Base-by-base conservation (phyloP, 768 basidiomycete genomes). In the Russula brevipes region DNA sequence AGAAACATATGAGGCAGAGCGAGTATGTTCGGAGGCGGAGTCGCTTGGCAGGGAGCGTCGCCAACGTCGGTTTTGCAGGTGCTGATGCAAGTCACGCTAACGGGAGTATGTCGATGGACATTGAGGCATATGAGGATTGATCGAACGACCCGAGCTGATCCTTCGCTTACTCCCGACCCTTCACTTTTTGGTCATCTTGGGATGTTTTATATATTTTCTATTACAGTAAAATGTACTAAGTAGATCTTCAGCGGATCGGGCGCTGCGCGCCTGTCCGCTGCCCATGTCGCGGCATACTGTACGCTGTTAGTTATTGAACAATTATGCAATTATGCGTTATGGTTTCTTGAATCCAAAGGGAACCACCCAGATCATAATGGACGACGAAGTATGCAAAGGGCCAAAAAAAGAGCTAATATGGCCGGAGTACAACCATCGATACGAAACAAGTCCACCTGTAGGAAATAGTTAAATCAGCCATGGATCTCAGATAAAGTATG, bases 1-100 rank as follows among this genome's bases (percentile, higher is more conserved):
- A 86, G 81, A 89, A 84, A 74, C 76, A 83, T 64, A 83, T 81
- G 58, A 83, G 89, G 70, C 87, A 88, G 78, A 91, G 88, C 68
- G 89, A 91, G 76, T 85, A 86, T 69, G 79, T 80, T 24, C 76
- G 85, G 67, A 75, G 87, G 70, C 77, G 75, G 70, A 88, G 83
- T 66, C 76, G 78, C 16, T 73, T 67, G 45, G 69, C 61, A 6
- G 68, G 52, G 35, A 63, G 62, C 10, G 44, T 31, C 9, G 64
- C 59, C 17, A 60, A 51, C n/a, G 30, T 54, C 12, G 59, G 63
- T n/a, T 44, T 5, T 46, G 53, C n/a, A 3, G 51, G 5, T 17
- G 33, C 5, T 17, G 59, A 5, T n/a, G 31, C 4, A 10, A 5
- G 16, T 16, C 38, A 17, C n/a, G 35, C 31, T 0, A 39, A 67